phyloP scores from a whole-genome alignment of 2,329 filamentous ascomycete species.

The Tolypocladium cylindrosporum region DNA sequence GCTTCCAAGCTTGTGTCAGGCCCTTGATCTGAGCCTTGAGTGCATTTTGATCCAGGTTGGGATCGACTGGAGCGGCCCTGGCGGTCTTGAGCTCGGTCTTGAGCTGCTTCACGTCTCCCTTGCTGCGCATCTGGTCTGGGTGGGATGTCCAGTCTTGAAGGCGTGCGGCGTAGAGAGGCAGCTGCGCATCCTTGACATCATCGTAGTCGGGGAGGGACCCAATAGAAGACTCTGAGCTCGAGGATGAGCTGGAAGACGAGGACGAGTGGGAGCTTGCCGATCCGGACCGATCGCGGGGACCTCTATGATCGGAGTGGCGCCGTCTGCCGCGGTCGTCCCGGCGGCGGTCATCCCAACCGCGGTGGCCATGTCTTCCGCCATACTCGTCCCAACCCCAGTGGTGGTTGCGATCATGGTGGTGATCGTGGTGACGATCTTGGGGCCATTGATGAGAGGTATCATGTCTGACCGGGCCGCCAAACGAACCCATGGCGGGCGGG shows the following conservation, averaged over 20 bases:
- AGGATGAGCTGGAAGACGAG: constrained; percentile 22
- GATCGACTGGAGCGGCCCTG: constrained; percentile 9
- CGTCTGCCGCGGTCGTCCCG: not conserved
- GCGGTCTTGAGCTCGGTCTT: constrained; percentile 32
- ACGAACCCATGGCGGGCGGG: not conserved
- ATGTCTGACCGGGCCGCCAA: constrained; percentile 1
- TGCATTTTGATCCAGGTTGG: constrained; percentile 15
- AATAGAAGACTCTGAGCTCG: constrained; percentile 29
- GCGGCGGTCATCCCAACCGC: not conserved
- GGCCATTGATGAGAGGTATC: constrained; percentile 2
- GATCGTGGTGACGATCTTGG: not conserved
- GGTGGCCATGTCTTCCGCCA: not conserved
- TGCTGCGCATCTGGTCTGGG: constrained; percentile 39
- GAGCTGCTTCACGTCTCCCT: constrained; percentile 29
- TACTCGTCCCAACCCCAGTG: not conserved
- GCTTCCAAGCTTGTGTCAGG: constrained; percentile 33
- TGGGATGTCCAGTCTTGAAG: constrained; percentile 39
- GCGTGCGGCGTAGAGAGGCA: constrained; percentile 33
- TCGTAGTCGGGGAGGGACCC: constrained; percentile 46
- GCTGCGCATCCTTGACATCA: constrained; percentile 35
- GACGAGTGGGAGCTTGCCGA: constrained; percentile 21
- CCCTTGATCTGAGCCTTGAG: constrained; percentile 34
- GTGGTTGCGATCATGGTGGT: not conserved
- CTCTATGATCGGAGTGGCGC: constrained; percentile 4
- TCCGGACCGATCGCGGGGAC: constrained; percentile 13